Base-by-base conservation (phyloP, 2,329 filamentous ascomycete species). In the Lojkania enalia region DNA sequence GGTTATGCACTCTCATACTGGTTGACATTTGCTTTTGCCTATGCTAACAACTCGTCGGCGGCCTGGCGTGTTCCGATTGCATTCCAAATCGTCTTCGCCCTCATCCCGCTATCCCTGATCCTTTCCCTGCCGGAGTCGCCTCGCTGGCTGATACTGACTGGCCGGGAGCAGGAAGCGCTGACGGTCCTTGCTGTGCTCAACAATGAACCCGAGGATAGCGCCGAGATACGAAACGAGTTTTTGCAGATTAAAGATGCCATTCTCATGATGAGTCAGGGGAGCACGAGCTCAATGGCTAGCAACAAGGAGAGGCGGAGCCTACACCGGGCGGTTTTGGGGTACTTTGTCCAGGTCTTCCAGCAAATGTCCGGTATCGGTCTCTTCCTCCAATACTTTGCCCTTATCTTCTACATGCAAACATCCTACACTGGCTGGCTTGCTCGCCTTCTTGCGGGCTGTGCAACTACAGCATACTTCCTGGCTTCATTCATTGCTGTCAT, bases 61-160 rank as follows among this genome's bases (percentile, higher is more conserved):
- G 52, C 62, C 37, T 82, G 79, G 79, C 71, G 79, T 36, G 78
- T 81, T 48, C 79, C 79, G 0, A 73, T 82, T 39, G 77, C 75
- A 5, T 79, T 83, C 60, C 80, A 83, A 61, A 80, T 81, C 51
- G 55, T 80, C 23, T 77, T 83, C 41, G 78, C 79, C 0, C 45
- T 77, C 2, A 67, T 81, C 25, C 79, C 82, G 19, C 67, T 82
- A 38, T 74, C 78, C 31, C 74, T 79, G 3, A 48, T 77, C 3
- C 67, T 77, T 42, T 70, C 71, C 12, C 68, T 82, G 1, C 80
- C 80, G 9, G 81, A 84, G 54, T 81, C 77, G 0, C 80, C 81
- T 7, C 74, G 81, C 40, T 83, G 79, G 77, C 70, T 84, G 5
- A 75, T 83, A 19, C 61, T 81, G 36, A 79, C 80, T 58, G 79